phyloP scores from a whole-genome alignment of 2,329 filamentous ascomycete species.

The Hymenotorrendiella dingleyae region DNA sequence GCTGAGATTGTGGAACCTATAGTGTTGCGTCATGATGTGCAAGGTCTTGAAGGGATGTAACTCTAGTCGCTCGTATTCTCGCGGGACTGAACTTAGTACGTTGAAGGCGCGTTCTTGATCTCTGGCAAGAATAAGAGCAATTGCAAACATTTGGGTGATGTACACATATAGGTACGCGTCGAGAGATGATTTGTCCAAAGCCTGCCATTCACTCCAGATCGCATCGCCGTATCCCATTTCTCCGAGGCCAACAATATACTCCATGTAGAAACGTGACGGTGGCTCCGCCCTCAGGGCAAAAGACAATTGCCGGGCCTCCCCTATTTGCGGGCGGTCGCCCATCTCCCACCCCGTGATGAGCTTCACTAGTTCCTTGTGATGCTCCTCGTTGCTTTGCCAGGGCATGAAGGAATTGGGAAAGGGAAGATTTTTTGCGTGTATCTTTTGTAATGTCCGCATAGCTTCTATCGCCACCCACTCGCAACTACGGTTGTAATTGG shows the following conservation, averaged over 20 bases:
- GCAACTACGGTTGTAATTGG: too few species aligned
- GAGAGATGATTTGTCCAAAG: neutral
- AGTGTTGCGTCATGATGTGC: neutral
- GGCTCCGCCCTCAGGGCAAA: neutral
- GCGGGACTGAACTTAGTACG: conserved; percentile 10
- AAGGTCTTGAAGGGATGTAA: neutral
- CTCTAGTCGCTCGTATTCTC: neutral
- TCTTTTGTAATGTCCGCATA: too few species aligned
- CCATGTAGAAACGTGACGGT: neutral
- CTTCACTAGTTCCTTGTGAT: conserved; percentile 5
- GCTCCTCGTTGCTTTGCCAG: neutral
- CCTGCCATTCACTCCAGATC: conserved; percentile 13
- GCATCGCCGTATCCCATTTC: conserved; percentile 10
- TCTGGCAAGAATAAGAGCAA: conserved; percentile 14
- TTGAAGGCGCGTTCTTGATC: conserved; percentile 11
- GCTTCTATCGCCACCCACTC: too few species aligned
- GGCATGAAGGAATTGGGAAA: too few species aligned
- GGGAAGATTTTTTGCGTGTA: too few species aligned
- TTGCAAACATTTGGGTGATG: conserved; percentile 14
- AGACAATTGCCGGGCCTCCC: neutral
- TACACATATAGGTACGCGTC: neutral
- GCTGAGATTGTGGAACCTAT: too few species aligned
- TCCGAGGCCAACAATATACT: conserved; percentile 15
- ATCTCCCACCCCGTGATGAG: conserved; percentile 15
- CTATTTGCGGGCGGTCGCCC: neutral